Base-by-base conservation (phyloP, 2,329 filamentous ascomycete genomes). In the Tolypocladium tropicale region DNA sequence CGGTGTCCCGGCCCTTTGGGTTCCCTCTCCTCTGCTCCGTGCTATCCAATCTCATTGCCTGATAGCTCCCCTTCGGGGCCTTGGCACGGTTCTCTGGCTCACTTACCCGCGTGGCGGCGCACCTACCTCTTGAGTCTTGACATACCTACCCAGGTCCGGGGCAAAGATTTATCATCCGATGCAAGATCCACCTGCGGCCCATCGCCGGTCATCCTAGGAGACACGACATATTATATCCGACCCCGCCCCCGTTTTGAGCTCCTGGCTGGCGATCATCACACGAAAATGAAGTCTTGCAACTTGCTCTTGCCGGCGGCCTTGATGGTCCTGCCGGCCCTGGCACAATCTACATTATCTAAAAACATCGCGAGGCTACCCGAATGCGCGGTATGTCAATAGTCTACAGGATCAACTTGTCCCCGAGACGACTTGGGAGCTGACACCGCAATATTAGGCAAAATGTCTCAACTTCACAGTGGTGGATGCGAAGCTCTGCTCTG, bases 361-460 rank as follows among this genome's bases (percentile, higher is more conserved):
- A 12, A 7, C 21, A 1, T 53, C 34, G 4, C 16, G 3, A 6
- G 11, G 2, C 46, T 57, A 16, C 55, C 55, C 36, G 32, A 37
- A 23, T 57, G 55, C 25, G 52, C 53, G 16, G 55, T 57, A 54
- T 46, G 55, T 55, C 9, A 9, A 2, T 25, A n/a, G n/a, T 12
- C 10, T 10, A 1, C n/a, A 6, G 2, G 11, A 2, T 11, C 23
- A 28, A 28, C 2, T 6, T 10, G 5, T 7, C 16, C 25, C 43
- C 16, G 6, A 18, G 6, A 34, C n/a, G 18, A 6, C 37, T 23
- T 12, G 11, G 23, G 9, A 30, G 36, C 28, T n/a, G 23, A 10
- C 18, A 5, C 7, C n/a, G 37, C 14, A 9, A 6, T 21, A 16
- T 30, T 16, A 57, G 55, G 33, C 41, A 16, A 18, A 30, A 9